Evolutionary conservation across 257 asterid species (phyloP).

Genomic region (Avicennia marina): DNA sequence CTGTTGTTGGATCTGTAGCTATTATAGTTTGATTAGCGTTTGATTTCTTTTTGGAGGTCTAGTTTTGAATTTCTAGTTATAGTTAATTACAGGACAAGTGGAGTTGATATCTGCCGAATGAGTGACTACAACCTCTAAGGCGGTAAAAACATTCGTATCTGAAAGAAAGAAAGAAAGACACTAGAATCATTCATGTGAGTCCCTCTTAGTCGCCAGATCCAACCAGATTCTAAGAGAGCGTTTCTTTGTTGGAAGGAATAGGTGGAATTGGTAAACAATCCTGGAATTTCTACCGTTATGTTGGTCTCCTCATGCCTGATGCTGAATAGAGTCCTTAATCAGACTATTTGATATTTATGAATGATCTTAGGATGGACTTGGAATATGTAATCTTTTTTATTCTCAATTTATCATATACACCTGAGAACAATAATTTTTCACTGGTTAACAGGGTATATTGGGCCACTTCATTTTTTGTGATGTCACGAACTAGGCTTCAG

Average conservation of each 20-base stretch:
- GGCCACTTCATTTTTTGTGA: neutral
- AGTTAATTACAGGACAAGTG: neutral
- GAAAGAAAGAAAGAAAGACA: neutral
- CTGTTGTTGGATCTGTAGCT: neutral
- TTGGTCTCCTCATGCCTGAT: neutral
- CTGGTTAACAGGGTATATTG: neutral
- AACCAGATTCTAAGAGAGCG: neutral
- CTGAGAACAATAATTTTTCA: neutral
- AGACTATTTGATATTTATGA: neutral
- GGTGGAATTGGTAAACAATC: neutral
- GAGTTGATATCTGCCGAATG: neutral
- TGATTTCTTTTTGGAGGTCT: neutral
- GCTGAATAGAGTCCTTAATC: neutral
- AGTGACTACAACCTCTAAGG: neutral
- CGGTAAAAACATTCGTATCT: neutral
- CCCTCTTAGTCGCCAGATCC: neutral
- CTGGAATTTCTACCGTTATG: neutral
- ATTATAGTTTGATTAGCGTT: neutral
- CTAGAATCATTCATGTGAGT: neutral
- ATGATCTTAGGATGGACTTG: neutral
- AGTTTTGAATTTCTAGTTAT: neutral
- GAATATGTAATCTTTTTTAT: neutral
- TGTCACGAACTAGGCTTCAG: too few relatives aligned
- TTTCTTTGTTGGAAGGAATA: neutral
- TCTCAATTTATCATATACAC: too few relatives aligned